These are phyloP conservation scores for Apiospora sp. DNA, from an alignment of 2,329 filamentous ascomycete species.

Conservation along the genomic window DNA sequence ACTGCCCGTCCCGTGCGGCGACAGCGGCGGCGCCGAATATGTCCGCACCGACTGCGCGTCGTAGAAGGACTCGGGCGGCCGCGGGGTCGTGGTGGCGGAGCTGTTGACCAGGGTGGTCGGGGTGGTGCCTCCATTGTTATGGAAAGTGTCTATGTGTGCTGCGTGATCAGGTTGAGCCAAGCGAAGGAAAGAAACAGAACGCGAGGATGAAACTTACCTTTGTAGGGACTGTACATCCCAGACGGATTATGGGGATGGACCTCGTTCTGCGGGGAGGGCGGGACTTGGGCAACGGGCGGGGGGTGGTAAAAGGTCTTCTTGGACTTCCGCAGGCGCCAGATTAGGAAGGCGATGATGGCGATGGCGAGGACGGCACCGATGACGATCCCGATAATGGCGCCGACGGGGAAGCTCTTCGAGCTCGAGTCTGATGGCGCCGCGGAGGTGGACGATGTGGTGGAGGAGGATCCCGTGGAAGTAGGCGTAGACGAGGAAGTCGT, in stretches of 20 bases:
- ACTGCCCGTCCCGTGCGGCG: neutral
- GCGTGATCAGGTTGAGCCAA: neutral
- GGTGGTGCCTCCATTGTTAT: neutral
- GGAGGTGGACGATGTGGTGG: neutral
- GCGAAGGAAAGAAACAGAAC: no score
- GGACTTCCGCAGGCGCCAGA: slow-evolving; percentile 11
- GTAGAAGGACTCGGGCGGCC: neutral
- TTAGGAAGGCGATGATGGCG: neutral
- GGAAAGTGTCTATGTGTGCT: neutral
- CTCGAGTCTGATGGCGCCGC: neutral
- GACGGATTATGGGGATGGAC: neutral
- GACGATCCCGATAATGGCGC: neutral
- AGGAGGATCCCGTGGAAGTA: no score
- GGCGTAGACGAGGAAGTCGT: neutral
- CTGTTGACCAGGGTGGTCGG: neutral
- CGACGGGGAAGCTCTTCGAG: neutral
- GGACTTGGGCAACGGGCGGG: neutral
- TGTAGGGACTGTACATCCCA: slow-evolving; percentile 2
- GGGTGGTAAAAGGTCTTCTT: slow-evolving; percentile 11
- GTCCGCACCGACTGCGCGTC: neutral
- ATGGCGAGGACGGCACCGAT: neutral
- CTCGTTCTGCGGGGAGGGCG: neutral
- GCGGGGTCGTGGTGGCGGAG: neutral
- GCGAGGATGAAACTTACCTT: slow-evolving; percentile 14
- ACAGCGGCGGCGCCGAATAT: neutral